Percentiles rank a stretch among this genome's conserved stretches.
Conservation (phyloP, 1,284 basidiomycete genomes). For the Pholiota adiposa region DNA sequence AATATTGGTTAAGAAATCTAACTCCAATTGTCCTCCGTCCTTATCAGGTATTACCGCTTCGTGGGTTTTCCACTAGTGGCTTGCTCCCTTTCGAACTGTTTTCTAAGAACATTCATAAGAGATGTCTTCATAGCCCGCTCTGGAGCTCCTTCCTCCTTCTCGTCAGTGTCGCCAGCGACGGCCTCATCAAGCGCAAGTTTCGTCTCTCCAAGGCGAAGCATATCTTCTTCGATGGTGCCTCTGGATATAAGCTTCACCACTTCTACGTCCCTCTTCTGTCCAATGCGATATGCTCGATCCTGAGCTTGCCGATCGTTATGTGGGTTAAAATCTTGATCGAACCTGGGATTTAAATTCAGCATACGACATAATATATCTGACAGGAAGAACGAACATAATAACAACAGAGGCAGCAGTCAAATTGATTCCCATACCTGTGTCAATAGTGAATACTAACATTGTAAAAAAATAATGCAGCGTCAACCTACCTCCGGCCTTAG, state of each 20-base stretch:
- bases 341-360: conserved; percentile 48
- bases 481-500: conserved; percentile 80
- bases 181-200: conserved; percentile 93
- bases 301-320: conserved; percentile 95
- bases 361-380: background rate
- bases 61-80: conserved; percentile 9
- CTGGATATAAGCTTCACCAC: conserved; percentile 94
- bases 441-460: background rate
- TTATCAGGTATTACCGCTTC: background rate
- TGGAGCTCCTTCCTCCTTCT: conserved; percentile 60
- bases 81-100: conserved; percentile 55
- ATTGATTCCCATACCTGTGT: conserved; percentile 82
- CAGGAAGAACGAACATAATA: conserved; percentile 64
- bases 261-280: conserved; percentile 89
- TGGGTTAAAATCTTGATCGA: conserved; percentile 98
- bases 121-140: conserved; percentile 84
- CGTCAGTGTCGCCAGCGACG: conserved; percentile 79
- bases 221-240: conserved; percentile 96
- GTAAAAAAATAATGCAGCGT: background rate
- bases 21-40: conserved; percentile 1
- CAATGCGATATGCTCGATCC: conserved; percentile 98
- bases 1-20: background rate
- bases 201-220: conserved; percentile 86
- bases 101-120: conserved; percentile 78
- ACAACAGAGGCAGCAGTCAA: conserved; percentile 92